Conservation (phyloP, 2,329 filamentous ascomycete species). For the Gnomoniopsis sp. region DNA sequence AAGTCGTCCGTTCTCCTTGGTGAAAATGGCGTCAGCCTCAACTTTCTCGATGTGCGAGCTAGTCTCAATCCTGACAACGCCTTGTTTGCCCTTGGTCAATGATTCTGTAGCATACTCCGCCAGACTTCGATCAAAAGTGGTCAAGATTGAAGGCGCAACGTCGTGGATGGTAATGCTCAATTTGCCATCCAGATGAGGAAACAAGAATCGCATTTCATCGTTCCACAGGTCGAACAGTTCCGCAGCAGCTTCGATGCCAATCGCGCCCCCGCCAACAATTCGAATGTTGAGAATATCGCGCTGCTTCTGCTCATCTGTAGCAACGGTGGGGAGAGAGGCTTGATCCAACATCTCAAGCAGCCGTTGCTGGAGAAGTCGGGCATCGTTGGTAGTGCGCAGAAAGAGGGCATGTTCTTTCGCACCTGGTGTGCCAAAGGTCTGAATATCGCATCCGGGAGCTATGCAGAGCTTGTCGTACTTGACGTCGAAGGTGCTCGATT, state of each 20-base stretch:
- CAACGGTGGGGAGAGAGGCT: conserved; percentile 23
- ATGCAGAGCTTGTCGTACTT: conserved; percentile 38
- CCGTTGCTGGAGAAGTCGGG: conserved; percentile 30
- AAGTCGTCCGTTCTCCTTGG: conserved; percentile 35
- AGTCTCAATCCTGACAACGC: conserved; percentile 33
- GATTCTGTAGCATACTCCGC: conserved; percentile 37
- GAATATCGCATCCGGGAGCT: conserved; percentile 37
- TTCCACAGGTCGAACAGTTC: conserved; percentile 40
- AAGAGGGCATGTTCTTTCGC: conserved; percentile 36
- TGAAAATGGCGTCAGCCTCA: conserved; percentile 26
- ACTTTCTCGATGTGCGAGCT: conserved; percentile 20
- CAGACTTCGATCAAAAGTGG: conserved; percentile 36
- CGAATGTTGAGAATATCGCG: conserved; percentile 33
- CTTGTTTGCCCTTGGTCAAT: conserved; percentile 28
- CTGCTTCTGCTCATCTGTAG: conserved; percentile 24
- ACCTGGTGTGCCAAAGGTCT: conserved; percentile 37
- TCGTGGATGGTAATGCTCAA: conserved; percentile 40
- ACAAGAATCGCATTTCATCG: conserved; percentile 34
- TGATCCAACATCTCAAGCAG: conserved; percentile 27
- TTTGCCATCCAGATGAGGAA: conserved; percentile 36
- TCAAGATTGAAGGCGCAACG: conserved; percentile 37
- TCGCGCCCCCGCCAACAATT: conserved; percentile 39
- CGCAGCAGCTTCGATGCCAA: conserved; percentile 39
- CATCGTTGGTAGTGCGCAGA: conserved; percentile 32
- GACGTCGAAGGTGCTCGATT: conserved; percentile 31